These are phyloP conservation scores for Aspergillus costaricaensis DNA, from an alignment of 2,329 filamentous ascomycete genomes.

Conservation along the genomic window DNA sequence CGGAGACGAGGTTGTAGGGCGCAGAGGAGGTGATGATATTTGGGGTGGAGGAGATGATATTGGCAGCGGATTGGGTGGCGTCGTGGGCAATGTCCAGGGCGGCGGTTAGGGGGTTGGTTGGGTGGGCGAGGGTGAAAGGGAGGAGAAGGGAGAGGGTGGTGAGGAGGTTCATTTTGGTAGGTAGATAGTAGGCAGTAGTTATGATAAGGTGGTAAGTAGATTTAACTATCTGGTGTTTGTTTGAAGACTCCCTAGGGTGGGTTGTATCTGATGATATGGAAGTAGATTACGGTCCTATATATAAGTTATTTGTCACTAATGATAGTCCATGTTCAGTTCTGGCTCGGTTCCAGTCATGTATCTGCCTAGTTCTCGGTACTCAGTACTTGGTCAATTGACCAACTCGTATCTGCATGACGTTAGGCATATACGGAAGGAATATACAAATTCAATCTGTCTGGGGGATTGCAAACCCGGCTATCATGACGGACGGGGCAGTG, in stretches of 20 bases:
- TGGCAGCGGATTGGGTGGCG: not conserved
- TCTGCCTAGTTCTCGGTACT: not conserved
- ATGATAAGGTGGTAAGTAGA: not conserved
- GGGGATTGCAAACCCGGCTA: not conserved
- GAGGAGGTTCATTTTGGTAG: not conserved
- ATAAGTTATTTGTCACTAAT: too few species aligned
- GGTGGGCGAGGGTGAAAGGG: not conserved
- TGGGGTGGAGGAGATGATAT: not conserved
- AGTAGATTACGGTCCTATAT: too few species aligned
- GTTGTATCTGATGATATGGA: too few species aligned
- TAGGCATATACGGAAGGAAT: not conserved
- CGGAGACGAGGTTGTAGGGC: not conserved
- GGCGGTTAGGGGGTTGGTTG: not conserved
- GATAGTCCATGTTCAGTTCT: too few species aligned
- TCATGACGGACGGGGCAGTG: not conserved
- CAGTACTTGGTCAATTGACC: not conserved
- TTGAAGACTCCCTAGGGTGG: too few species aligned
- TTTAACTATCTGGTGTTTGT: not conserved
- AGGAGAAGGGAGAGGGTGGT: not conserved
- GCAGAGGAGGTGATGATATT: not conserved
- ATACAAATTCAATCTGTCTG: not conserved
- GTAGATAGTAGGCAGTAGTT: not conserved
- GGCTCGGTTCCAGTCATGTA: not conserved
- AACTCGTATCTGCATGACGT: not conserved
- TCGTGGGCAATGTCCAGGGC: not conserved